Evolutionary conservation across 306 rosid species (phyloP), one percentile per base, ranked within the genome.

Genomic region (Cicer bijugum): DNA sequence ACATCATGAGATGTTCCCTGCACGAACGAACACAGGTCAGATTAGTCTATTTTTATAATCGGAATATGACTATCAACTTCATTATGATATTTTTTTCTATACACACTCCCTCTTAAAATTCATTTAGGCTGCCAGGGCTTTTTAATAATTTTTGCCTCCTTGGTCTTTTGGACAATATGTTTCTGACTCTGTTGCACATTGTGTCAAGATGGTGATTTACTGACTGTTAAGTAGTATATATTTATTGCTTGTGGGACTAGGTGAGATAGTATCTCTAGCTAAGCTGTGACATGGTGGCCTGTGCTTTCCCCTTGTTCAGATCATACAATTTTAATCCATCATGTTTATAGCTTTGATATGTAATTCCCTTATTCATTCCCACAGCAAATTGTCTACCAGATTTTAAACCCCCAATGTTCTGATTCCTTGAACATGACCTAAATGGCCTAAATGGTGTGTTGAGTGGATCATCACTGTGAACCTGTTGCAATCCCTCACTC

Each of bases 1-100:
- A 83, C 81, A 88, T 67, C 99, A 94, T 66, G 90, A 81, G 81
- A 60, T 88, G 91, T 94, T 94, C 78, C 99, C 96, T 4, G 96
- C 96, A 71, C 85, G 97, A 82, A 94, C 96, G 9, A 94, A 91
- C 84, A 89, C 99, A 81, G 99, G 99, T 90, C 64, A 51, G 82
- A 63, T 66, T 75, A 72, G 60, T 63, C 55, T 69, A 62, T 67
- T 78, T 70, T 28, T 80, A 37, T 70, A 3, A 6, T 74, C 14
- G 7, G 16, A 53, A 39, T 60, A 69, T 75, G 17, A 9, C 69
- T 67, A 8, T 53, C 56, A 67, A 42, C 64, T 38, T 71, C 63
- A 17, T 39, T 28, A 12, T 44, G 46, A 16, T 75, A 15, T 16
- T 14, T 6, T 4, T 33, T 11, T 16, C 14, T 75, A 8, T 37